Percentiles rank a stretch among this genome's conserved stretches.
Evolutionary conservation across 169 alveolate species (phyloP).

Genomic region (Plasmodium vinckei): DNA sequence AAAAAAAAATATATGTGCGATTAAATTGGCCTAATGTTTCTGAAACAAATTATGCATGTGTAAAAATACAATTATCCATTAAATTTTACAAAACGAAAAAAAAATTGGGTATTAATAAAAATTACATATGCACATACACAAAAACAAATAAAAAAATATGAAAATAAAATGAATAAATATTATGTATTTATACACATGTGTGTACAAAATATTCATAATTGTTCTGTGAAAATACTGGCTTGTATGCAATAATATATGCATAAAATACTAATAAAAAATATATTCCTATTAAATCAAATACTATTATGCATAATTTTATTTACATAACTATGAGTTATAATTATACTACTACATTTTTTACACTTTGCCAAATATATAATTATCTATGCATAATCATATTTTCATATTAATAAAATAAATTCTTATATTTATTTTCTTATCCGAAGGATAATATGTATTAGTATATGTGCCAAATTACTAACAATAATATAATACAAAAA

Average conservation of each 20-base stretch:
- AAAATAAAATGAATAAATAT: background rate
- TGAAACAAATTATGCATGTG: slow-evolving; percentile 9
- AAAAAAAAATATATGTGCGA: slow-evolving; percentile 11
- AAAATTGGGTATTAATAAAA: background rate
- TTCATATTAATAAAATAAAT: slow-evolving; percentile 6
- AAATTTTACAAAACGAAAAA: background rate
- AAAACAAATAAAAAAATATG: slow-evolving; percentile 10
- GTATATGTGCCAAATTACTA: slow-evolving; percentile 6
- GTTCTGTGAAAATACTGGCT: slow-evolving; percentile 25
- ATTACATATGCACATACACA: slow-evolving; percentile 15
- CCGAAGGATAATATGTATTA: background rate
- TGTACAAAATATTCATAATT: background rate
- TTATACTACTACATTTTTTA: slow-evolving; percentile 6
- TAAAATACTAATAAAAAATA: slow-evolving; percentile 3
- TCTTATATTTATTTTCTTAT: background rate
- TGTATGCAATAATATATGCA: slow-evolving; percentile 16
- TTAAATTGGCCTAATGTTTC: background rate
- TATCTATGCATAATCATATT: slow-evolving; percentile 10
- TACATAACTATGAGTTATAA: background rate
- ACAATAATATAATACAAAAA: slow-evolving; percentile 23
- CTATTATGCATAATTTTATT: slow-evolving; percentile 4
- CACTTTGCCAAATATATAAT: slow-evolving; percentile 31
- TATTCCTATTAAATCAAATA: slow-evolving; percentile 11
- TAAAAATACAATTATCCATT: slow-evolving; percentile 17
- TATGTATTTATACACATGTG: background rate